Evolutionary conservation across 495 filamentous ascomycete species (phyloP).

Genomic region (Aspergillus ostianus): DNA sequence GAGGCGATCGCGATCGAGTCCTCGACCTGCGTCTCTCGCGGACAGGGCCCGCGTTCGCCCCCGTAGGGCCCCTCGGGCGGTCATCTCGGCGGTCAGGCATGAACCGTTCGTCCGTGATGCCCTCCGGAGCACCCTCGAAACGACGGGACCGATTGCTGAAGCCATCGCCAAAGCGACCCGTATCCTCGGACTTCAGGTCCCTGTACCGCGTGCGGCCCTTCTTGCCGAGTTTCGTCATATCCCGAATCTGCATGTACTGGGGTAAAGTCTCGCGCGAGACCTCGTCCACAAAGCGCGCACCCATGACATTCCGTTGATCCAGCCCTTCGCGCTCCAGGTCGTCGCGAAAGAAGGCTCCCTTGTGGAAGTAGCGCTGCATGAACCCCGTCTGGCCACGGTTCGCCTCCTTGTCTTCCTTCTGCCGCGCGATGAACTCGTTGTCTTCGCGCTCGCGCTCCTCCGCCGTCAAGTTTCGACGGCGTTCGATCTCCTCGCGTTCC

Average conservation of each 20-base stretch:
- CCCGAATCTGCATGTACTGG: conserved; percentile 88
- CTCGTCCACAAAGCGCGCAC: conserved; percentile 73
- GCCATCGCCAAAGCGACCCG: conserved; percentile 76
- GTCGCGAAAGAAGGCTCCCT: conserved; percentile 91
- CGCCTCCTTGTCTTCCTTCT: conserved; percentile 82
- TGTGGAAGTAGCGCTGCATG: conserved; percentile 97
- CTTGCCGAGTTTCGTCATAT: conserved; percentile 90
- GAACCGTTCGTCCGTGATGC: conserved; percentile 67
- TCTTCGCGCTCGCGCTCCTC: conserved; percentile 90
- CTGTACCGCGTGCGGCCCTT: conserved; percentile 88
- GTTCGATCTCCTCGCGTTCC: conserved; percentile 86
- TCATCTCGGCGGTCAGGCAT: conserved; percentile 57
- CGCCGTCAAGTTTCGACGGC: conserved; percentile 78
- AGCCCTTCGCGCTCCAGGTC: conserved; percentile 71
- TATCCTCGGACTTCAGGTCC: conserved; percentile 90
- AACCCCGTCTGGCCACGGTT: conserved; percentile 78
- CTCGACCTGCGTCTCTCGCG: conserved; percentile 37
- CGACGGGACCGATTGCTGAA: conserved; percentile 39
- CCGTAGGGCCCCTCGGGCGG: conserved; percentile 41
- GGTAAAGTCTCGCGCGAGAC: conserved; percentile 77
- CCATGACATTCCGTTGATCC: conserved; percentile 77
- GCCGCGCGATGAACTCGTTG: conserved; percentile 67
- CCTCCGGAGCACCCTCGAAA: conserved; percentile 42
- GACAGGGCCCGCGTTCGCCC: conserved; percentile 50
- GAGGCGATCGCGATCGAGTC: conserved; percentile 36